These are phyloP conservation scores for Rhizophagus prolifer DNA, from an alignment of 192 early-diverging fungal genomes.

Conservation along the genomic window DNA sequence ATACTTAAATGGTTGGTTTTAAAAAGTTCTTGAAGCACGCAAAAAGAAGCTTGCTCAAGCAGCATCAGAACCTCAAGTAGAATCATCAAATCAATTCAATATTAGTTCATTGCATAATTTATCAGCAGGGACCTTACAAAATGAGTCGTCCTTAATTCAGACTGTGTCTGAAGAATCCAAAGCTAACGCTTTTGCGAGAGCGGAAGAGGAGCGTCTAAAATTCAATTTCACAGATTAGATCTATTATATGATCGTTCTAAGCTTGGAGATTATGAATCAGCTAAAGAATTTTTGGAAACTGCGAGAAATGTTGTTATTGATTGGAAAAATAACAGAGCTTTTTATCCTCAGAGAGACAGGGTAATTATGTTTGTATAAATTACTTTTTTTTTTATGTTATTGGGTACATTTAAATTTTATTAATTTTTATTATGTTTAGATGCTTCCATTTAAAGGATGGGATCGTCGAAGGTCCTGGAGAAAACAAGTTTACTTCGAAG, in stretches of 20 bases:
- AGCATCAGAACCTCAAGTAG: background rate
- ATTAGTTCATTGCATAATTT: background rate
- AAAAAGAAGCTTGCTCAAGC: background rate
- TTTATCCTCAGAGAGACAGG: conserved; percentile 35
- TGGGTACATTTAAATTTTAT: background rate
- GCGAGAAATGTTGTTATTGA: conserved; percentile 37
- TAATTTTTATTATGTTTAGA: background rate
- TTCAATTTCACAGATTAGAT: conserved; percentile 24
- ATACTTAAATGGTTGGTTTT: background rate
- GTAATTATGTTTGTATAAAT: conserved; percentile 30
- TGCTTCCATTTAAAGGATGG: conserved; percentile 13
- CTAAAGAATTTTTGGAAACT: conserved; percentile 34
- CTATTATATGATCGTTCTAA: conserved; percentile 8
- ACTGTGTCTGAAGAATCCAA: background rate
- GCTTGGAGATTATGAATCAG: background rate
- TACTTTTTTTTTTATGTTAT: background rate
- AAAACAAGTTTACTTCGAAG: conserved; percentile 25
- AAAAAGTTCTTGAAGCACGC: background rate
- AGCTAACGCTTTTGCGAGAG: background rate
- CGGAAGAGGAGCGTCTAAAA: background rate
- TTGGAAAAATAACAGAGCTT: conserved; percentile 36
- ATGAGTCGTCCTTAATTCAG: background rate
- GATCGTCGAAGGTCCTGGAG: conserved; percentile 13
- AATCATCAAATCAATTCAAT: background rate
- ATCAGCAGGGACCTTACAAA: background rate